phyloP scores from a whole-genome alignment of 108 stramenopile species.

The Mediolabrus comicus region DNA sequence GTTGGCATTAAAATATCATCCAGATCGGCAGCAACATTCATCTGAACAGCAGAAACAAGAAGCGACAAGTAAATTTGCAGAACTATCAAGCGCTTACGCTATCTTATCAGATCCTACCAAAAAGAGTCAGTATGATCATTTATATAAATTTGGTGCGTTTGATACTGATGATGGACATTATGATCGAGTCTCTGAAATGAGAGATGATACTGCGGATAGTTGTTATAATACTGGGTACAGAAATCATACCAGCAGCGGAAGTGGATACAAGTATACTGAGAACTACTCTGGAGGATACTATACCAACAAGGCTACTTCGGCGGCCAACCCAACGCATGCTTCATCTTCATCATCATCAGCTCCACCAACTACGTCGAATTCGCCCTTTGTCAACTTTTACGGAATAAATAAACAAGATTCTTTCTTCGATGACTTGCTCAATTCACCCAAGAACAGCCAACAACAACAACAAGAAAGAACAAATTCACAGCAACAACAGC shows the following conservation, averaged over 20 bases:
- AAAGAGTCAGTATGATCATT: conserved; percentile 56
- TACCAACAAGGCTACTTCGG: conserved; percentile 11
- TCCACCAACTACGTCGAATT: not conserved
- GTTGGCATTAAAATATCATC: conserved; percentile 54
- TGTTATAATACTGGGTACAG: not conserved
- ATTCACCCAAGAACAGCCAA: not conserved
- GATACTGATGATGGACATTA: conserved; percentile 13
- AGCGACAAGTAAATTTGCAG: conserved; percentile 43
- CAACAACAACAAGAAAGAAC: not conserved
- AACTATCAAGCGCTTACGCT: conserved; percentile 58
- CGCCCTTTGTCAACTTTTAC: not conserved
- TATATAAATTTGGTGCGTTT: conserved; percentile 36
- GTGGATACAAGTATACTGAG: conserved; percentile 17
- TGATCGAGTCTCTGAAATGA: not conserved
- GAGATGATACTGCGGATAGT: not conserved
- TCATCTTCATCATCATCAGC: not conserved
- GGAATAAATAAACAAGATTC: conserved; percentile 17
- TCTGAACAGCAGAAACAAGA: conserved; percentile 18
- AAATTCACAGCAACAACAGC: not conserved
- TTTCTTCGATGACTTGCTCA: conserved; percentile 35
- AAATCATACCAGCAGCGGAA: not conserved
- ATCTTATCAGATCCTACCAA: conserved; percentile 45
- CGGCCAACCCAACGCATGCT: not conserved
- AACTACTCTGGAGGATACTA: conserved; percentile 41
- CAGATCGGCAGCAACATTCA: conserved; percentile 42